Evolutionary conservation across 345 rosid genomes (phyloP), one percentile per base, ranked within the genome.

Genomic region (Garcia nutans): DNA sequence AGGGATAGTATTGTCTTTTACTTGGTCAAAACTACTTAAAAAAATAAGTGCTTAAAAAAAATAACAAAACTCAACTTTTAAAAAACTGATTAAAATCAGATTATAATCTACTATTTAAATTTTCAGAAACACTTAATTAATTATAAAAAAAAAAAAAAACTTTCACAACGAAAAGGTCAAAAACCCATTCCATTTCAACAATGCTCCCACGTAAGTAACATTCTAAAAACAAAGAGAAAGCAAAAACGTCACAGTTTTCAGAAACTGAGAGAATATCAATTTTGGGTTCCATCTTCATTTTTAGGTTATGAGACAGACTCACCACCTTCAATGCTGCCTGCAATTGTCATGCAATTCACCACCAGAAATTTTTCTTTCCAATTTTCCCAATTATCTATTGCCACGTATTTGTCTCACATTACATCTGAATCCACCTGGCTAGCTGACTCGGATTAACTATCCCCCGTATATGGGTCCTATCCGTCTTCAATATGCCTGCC

Each of bases 401-500:
- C 74, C 81, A 76, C 77, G 75, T 73, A 19, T 37, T 7, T 12
- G 42, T 28, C 28, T 0, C 2, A 23, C 31, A 8, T 86, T 86
- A 92, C 93, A 82, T 87, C 69, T 84, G 85, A 70, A 91, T 87
- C 98, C 98, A 91, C 54, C 88, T 79, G 10, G 90, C 86, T 31
- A 91, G 89, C 17, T 91, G 92, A 68, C 82, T 77, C 41, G 96
- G 97, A 79, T 93, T 93, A 42, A 93, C 86, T 24, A 93, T 76
- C 59, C 91, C 92, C 0, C 92, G 91, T 0, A 93, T 84, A 77
- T 91, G 93, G 86, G 78, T 79, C 74, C 90, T 93, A 1, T 87
- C 84, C 0, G 71, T 75, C 84, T 85, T 89, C 81, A 91, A 78
- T 62, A 93, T 82, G 80, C 76, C 70, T 56, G 98, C 89, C 85